Evolutionary conservation across 768 basidiomycete genomes (phyloP), one percentile per base, ranked within the genome.

Genomic region (Termitomyces sp.): DNA sequence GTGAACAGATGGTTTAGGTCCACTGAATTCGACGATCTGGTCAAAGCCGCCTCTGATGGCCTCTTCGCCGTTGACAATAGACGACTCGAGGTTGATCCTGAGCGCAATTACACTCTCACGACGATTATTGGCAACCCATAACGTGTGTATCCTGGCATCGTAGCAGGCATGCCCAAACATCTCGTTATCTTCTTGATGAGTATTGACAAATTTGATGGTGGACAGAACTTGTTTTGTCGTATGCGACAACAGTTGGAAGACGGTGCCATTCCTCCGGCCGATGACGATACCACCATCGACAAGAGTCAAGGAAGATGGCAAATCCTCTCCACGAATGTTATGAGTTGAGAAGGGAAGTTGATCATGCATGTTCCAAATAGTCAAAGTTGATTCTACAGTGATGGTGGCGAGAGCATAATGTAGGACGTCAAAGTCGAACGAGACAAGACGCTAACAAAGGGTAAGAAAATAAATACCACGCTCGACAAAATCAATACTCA

Each of bases 141-240:
- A 78, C 0, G 91, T 93, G 75, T 90, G 90, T 62, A 94, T 93
- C 49, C 90, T 79, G 0, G 90, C 81, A 75, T 94, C 92, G 69
- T 94, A 94, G 68, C 84, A 88, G 65, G 89, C 85, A 68, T 94
- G 92, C 15, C 92, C 91, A 71, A 92, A 94, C 90, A 94, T 94
- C 9, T 92, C 91, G 16, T 78, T 79, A 67, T 93, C 92, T 45
- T 94, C 92, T 61, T 81, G 82, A 52, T 62, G 71, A 22, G 85
- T 86, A 64, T 87, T 90, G 68, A 89, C 76, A 69, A 94, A 94
- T 69, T 86, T 90, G 74, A 92, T 79, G 7, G 89, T 92, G 15
- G 92, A 91, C 35, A 92, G 77, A 2, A 94, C 82, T 51, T 79
- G 80, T 72, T 88, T 89, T 61, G 85, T 86, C 57, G 89, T 86